These are phyloP conservation scores for Wickerhamomyces alni DNA, from an alignment of 805 yeast species.

Conservation along the genomic window DNA sequence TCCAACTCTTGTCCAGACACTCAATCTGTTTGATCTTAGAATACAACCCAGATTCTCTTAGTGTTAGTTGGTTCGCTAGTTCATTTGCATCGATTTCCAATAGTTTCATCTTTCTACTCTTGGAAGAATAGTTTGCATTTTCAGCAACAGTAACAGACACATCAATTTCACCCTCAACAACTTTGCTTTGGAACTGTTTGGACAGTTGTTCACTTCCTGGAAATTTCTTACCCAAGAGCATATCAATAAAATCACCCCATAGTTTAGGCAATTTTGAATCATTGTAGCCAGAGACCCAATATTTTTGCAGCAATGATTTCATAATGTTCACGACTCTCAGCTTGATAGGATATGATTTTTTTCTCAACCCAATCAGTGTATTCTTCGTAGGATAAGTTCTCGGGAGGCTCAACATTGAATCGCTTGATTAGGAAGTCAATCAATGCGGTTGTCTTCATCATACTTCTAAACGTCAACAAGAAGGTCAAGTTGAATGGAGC, in stretches of 20 bases:
- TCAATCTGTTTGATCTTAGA: constrained; percentile 65
- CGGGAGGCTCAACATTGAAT: constrained; percentile 75
- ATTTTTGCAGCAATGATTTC: constrained; percentile 58
- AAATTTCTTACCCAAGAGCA: constrained; percentile 33
- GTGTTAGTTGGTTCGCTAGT: constrained; percentile 78
- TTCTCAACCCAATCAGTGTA: constrained; percentile 70
- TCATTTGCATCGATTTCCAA: constrained; percentile 68
- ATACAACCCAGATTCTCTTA: constrained; percentile 68
- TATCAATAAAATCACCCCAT: constrained; percentile 34
- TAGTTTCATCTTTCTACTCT: constrained; percentile 39
- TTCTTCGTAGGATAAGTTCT: constrained; percentile 78
- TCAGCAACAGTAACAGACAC: constrained; percentile 3
- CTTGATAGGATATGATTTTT: constrained; percentile 64
- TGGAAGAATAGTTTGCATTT: constrained; percentile 7
- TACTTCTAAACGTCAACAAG: constrained; percentile 69
- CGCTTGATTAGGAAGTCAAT: constrained; percentile 54
- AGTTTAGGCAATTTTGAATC: constrained; percentile 35
- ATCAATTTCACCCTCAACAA: constrained; percentile 12
- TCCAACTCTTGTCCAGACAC: constrained; percentile 74
- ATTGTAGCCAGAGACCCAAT: constrained; percentile 62
- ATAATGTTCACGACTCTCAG: constrained; percentile 59
- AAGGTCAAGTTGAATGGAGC: constrained; percentile 62
- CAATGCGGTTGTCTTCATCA: constrained; percentile 61
- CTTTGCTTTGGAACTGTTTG: constrained; percentile 31
- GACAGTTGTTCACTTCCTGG: constrained; percentile 37